These are phyloP conservation scores for Trifolium repens DNA, from an alignment of 306 rosid genomes.

Conservation along the genomic window DNA sequence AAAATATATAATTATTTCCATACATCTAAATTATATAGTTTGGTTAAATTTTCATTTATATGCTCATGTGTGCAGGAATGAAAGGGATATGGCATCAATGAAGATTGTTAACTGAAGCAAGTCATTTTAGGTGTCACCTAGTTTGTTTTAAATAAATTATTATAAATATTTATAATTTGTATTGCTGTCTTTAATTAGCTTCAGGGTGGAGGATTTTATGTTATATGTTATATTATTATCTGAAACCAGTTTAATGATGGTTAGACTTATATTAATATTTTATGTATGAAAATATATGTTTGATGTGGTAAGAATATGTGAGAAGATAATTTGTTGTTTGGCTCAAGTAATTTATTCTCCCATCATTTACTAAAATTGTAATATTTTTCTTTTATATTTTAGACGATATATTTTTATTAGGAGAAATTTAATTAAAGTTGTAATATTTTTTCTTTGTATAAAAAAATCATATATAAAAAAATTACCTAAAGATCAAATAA, in stretches of 20 bases:
- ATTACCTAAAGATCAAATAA: no score
- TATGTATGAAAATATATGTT: background rate
- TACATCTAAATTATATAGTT: background rate
- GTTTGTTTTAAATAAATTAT: constrained; percentile 35
- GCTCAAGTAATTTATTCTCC: no score
- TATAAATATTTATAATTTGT: background rate
- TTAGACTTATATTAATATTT: constrained; percentile 16
- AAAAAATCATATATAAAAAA: no score
- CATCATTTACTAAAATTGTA: no score
- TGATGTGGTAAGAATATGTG: background rate
- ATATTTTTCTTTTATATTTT: no score
- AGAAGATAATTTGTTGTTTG: background rate
- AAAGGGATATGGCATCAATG: constrained; percentile 28
- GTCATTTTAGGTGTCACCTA: constrained; percentile 35
- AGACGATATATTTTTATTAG: no score
- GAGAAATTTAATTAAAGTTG: no score
- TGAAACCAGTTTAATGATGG: constrained; percentile 16
- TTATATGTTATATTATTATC: constrained; percentile 16
- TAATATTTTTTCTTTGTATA: no score
- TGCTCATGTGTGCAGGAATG: constrained; percentile 47
- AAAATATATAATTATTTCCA: background rate
- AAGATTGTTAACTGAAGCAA: constrained; percentile 31
- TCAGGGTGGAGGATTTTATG: constrained; percentile 20
- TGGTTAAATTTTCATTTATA: constrained; percentile 10
- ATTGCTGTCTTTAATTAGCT: constrained; percentile 31